These are phyloP conservation scores for Pythium sukuiense DNA, from an alignment of 352 stramenopile species.

Conservation along the genomic window DNA sequence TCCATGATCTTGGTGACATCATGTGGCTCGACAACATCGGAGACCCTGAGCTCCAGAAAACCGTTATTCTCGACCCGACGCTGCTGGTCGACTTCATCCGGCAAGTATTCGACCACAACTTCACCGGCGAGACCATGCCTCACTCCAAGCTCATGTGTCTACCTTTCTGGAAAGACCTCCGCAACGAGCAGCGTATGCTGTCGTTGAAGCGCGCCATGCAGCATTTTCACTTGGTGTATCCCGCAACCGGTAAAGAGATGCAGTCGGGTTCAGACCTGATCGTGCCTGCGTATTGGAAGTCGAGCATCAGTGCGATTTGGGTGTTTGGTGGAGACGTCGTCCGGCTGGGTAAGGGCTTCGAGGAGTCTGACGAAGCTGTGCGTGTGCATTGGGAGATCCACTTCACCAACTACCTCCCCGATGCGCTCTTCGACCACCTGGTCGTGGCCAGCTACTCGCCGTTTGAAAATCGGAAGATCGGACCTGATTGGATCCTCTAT, in stretches of 20 bases:
- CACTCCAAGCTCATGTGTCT: background rate
- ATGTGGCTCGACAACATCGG: conserved; percentile 17
- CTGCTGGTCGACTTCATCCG: conserved; percentile 24
- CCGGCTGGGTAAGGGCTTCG: background rate
- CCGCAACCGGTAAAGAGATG: background rate
- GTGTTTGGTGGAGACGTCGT: conserved; percentile 7
- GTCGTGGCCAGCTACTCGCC: conserved; percentile 19
- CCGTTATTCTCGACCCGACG: conserved; percentile 13
- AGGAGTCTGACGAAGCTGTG: background rate
- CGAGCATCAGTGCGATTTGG: conserved; percentile 8
- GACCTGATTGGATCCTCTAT: conserved; percentile 15
- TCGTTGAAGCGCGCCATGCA: conserved; percentile 26
- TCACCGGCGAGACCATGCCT: background rate
- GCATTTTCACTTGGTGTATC: conserved; percentile 18
- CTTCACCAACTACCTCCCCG: conserved; percentile 9
- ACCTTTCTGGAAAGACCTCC: conserved; percentile 7
- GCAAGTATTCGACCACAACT: conserved; percentile 12
- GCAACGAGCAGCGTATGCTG: conserved; percentile 12
- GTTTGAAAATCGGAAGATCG: background rate
- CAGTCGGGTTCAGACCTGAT: conserved; percentile 20
- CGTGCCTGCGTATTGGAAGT: conserved; percentile 6
- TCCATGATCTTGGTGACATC: conserved; percentile 24
- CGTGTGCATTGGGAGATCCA: conserved; percentile 19
- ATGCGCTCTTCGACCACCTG: conserved; percentile 14
- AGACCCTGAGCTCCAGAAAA: conserved; percentile 1